Base-by-base conservation (phyloP, 331 rosid species). In the Malus hybrid region DNA sequence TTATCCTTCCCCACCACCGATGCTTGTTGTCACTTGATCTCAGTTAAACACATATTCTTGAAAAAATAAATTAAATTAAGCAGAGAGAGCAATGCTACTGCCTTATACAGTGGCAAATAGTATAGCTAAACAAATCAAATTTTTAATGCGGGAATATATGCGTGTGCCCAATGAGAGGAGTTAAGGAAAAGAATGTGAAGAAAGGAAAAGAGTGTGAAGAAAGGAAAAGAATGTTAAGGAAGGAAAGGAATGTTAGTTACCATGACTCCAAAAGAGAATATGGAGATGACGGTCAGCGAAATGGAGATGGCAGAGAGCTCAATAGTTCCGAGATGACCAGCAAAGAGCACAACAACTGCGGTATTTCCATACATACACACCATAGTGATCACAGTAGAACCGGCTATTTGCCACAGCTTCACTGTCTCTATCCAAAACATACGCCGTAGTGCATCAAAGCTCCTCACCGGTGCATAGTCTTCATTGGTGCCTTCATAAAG, bases 391-490 rank as follows among this genome's bases (percentile, higher is more conserved):
- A 71, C 52, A 10, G 65, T 5, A 4, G 75, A 64, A 20, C 75
- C 75, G 20, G 75, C 75, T 71, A 71, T 11, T 20, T n/a, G 56
- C 75, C 75, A 71, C 33, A 71, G 65, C 65, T 71, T 71, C 65
- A 33, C 75, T 3, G 75, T 71, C 75, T 71, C 75, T 55, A 71
- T 55, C 75, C 65, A 71, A 33, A 71, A 71, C 65, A 71, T 71
- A 56, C 50, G 57, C 65, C 54, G 75, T 14, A 71, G 1, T 14
- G 33, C 33, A 33, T 22, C 20, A 19, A 57, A 57, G 67, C 56
- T 72, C 76, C 67, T 72, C 56, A 72, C 67, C 24, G 66, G 75
- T 4, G 46, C 48, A 57, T 71, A 71, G 34, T 71, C 75, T 14
- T 59, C 27, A 15, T 22, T 36, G 22, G 10, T 22, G 42, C 46